Base-by-base conservation (phyloP, 2,329 filamentous ascomycete species). In the Elsinoe fawcettii region DNA sequence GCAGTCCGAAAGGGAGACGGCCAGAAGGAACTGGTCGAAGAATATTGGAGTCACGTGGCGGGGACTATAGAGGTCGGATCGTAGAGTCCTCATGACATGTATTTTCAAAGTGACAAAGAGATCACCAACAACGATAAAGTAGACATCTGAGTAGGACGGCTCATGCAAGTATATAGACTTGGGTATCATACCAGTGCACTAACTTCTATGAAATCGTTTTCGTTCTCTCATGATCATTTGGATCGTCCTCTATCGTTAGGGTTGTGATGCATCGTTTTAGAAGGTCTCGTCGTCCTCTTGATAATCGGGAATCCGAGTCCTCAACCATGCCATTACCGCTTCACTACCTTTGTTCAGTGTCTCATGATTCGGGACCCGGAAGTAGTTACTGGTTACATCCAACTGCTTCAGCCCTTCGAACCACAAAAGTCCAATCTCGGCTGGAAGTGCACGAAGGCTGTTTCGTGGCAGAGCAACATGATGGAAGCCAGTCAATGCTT, bases 331-430 rank as follows among this genome's bases (percentile, higher is more conserved):
- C 63, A 96, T 74, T 0, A 90, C 85, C 2, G 88, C 86, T 64
- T 95, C 90, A 0, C 91, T 96, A 0, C 92, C 92, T 61, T 90
- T 87, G 60, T 92, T 87, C 49, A 97, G 74, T 5, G 96, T 80
- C 61, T 87, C 87, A 75, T 87, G 91, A 58, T 88, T 83, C 0
- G 92, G 92, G 30, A 96, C 90, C 30, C 89, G 80, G 73, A 97
- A 97, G 30, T 84, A 80, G 69, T 97, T 97, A 0, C 90, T 90
- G 25, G 81, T 82, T 3, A 96, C 86, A 49, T 95, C 86, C 8
- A 96, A 74, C 56, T 77, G 80, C 71, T 77, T 87, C 74, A 73
- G 82, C 61, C 64, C 83, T 73, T 75, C 76, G 1, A 84, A 85
- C 22, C 85, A 84, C 0, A 95, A 76, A 11, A 95, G 75, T 0